phyloP scores from a whole-genome alignment of 1,139 yeast species.

The Tardiomyces depauwii region DNA sequence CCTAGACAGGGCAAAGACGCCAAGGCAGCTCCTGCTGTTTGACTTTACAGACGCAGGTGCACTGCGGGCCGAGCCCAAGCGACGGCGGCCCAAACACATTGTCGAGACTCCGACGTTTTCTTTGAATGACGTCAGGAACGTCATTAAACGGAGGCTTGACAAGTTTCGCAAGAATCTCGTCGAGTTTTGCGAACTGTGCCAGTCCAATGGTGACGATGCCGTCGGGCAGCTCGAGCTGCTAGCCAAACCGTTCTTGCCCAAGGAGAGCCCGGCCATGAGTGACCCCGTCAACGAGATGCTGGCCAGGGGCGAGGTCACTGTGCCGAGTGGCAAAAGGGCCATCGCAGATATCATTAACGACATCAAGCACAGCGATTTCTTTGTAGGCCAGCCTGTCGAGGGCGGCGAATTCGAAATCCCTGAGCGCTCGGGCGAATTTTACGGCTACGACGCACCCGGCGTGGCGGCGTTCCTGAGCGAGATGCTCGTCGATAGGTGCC shows the following conservation, averaged over 20 bases:
- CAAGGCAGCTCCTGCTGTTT: conserved; percentile 51
- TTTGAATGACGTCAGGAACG: conserved; percentile 16
- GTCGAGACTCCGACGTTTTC: neutral
- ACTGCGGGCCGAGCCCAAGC: conserved; percentile 27
- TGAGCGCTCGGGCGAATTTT: conserved; percentile 35
- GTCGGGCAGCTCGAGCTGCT: neutral
- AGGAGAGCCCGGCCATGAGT: neutral
- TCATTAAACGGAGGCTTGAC: conserved; percentile 6
- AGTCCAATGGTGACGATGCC: neutral
- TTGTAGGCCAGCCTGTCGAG: conserved; percentile 49
- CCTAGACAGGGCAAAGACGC: conserved; percentile 25
- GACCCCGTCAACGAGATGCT: neutral
- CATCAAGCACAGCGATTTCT: conserved; percentile 19
- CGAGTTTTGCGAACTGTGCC: neutral
- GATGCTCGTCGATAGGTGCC: conserved; percentile 7
- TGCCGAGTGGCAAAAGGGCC: neutral
- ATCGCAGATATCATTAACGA: neutral
- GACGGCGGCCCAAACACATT: neutral
- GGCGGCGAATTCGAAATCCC: conserved; percentile 32
- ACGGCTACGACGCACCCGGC: conserved; percentile 26
- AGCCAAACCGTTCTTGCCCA: conserved; percentile 11
- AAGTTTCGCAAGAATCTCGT: conserved; percentile 8
- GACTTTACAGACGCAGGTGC: conserved; percentile 66
- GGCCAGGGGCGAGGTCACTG: neutral
- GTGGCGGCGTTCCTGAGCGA: neutral